These are phyloP conservation scores for Thecamonas trahens DNA, from an alignment of 78 protist genomes.

Conservation along the genomic window DNA sequence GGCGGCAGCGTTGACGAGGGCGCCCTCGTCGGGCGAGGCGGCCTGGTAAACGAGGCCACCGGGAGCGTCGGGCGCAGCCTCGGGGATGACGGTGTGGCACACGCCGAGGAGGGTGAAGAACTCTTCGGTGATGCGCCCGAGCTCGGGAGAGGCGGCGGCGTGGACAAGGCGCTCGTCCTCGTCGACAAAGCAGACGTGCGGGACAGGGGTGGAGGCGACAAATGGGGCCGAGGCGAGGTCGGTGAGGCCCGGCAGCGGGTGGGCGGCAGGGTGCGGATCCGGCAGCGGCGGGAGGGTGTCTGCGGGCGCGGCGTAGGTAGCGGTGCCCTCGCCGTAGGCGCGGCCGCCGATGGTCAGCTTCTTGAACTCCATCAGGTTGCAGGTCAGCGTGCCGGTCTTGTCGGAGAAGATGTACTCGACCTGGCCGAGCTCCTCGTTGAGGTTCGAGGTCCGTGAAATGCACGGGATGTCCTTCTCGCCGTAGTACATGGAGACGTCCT, in stretches of 20 bases:
- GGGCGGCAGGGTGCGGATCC: no score
- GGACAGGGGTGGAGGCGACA: no score
- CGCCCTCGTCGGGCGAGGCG: conserved; percentile 87
- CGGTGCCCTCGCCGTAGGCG: conserved; percentile 5
- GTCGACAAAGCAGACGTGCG: no score
- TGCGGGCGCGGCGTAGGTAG: no score
- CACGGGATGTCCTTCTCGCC: conserved; percentile 56
- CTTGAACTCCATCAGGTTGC: conserved; percentile 82
- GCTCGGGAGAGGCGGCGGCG: no score
- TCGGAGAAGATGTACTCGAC: conserved; percentile 75
- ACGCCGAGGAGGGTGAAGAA: conserved; percentile 53
- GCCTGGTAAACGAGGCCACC: conserved; percentile 34
- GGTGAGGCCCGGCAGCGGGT: no score
- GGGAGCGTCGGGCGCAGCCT: conserved; percentile 1
- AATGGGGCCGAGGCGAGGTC: no score
- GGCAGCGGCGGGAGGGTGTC: no score
- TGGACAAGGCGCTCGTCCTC: no score
- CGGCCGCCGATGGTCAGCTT: conserved; percentile 51
- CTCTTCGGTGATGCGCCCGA: conserved; percentile 27
- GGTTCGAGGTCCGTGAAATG: conserved; percentile 46
- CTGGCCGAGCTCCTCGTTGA: conserved; percentile 68
- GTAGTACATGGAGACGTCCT: conserved; percentile 51
- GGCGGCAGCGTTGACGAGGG: conserved; percentile 69
- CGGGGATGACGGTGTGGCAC: conserved; percentile 66
- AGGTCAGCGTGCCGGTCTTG: conserved; percentile 97